phyloP scores from a whole-genome alignment of 2,329 filamentous ascomycete species.

The Colletotrichum magnum region DNA sequence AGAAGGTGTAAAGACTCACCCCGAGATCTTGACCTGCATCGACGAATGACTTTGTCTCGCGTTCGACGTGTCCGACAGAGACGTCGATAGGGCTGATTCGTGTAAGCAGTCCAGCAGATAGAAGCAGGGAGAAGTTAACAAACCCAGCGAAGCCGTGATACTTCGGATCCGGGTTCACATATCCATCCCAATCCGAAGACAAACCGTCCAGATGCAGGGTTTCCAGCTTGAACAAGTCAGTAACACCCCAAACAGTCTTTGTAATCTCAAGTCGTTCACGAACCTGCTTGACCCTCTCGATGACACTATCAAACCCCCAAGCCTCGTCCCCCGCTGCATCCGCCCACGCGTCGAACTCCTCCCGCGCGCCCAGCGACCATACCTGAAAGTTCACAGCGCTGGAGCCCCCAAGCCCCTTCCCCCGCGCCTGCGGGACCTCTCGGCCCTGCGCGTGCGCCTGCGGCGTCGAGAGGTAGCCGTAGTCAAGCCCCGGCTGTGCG shows the following conservation, averaged over 20 bases:
- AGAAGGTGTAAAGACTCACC: background rate
- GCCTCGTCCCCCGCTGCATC: conserved; percentile 66
- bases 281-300: conserved; percentile 23
- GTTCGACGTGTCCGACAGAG: conserved; percentile 24
- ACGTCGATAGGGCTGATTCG: conserved; percentile 26
- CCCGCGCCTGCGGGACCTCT: conserved; percentile 63
- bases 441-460: conserved; percentile 60
- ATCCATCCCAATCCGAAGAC: conserved; percentile 19
- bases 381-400: conserved; percentile 69
- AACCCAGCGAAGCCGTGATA: conserved; percentile 25
- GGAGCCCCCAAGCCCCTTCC: conserved; percentile 65
- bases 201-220: conserved; percentile 22
- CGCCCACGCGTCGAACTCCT: conserved; percentile 76
- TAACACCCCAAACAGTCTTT: no score
- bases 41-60: conserved; percentile 28
- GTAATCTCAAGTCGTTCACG: no score
- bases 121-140: background rate
- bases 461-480: conserved; percentile 64
- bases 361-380: conserved; percentile 67
- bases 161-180: conserved; percentile 17
- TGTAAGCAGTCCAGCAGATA: background rate
- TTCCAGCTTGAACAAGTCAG: conserved; percentile 18
- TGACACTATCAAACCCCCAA: conserved; percentile 47
- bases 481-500: conserved; percentile 63
- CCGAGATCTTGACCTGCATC: conserved; percentile 24